Base-by-base conservation (phyloP, 345 rosid genomes). In the Lepidium africanum region DNA sequence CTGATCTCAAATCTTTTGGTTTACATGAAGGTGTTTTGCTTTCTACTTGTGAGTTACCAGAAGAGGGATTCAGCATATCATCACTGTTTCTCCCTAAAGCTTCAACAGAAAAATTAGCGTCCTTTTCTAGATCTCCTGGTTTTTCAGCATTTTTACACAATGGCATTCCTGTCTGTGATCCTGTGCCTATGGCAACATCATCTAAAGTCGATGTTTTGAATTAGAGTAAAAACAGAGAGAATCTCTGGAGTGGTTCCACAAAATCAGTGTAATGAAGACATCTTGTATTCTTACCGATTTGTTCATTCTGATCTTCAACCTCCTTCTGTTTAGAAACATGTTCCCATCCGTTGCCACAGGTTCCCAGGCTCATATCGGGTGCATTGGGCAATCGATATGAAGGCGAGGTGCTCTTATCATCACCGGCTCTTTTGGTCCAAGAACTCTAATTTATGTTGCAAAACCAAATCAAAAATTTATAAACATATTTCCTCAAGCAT, bases 381-480 rank as follows among this genome's bases (percentile, higher is more conserved):
- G 82, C 83, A 79, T 81, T 79, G 4, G 76, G 76, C 30, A 68
- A 69, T 53, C 73, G 79, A 60, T 71, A 60, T 41, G 72, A 73
- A 57, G 82, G 72, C 19, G 46, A 78, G 30, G 80, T 77, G 74
- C 80, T 80, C 59, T 83, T 82, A 65, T 41, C 55, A 59, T 86
- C 84, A 63, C 77, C 71, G 5, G 60, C 82, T 73, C 61, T 84
- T 77, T 81, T 87, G 21, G 86, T 84, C 88, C 93, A 89, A 56
- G 89, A 84, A 76, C 87, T 79, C 91, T 89, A 78, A 10, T 36
- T 43, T 3, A 36, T n/a, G 13, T 52, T 21, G 45, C 66, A 75
- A 63, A 62, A 55, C 46, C 65, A 48, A 30, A 56, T 10, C 5
- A 55, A 48, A 16, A 33, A 4, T 5, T 49, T 3, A 17, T 30